Conservation (phyloP, 305 asterid species). For the Fraxinus floribunda region DNA sequence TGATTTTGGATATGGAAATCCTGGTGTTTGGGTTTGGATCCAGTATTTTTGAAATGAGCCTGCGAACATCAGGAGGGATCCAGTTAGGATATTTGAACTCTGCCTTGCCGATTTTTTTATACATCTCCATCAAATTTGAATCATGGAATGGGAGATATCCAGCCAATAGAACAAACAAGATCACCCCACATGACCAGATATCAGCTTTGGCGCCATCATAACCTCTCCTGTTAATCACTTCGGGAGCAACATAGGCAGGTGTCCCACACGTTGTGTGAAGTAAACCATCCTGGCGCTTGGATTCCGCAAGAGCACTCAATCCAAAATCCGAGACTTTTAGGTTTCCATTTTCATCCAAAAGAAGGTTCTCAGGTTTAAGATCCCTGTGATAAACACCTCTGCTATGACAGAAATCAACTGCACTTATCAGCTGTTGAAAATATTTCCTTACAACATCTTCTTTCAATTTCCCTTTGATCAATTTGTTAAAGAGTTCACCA, state of each 20-base stretch:
- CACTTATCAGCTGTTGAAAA: slow-evolving; percentile 71
- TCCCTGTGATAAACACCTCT: slow-evolving; percentile 74
- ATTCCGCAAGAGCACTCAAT: slow-evolving; percentile 59
- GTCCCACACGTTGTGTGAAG: slow-evolving; percentile 81
- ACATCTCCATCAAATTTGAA: slow-evolving; percentile 69
- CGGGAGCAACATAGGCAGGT: slow-evolving; percentile 79
- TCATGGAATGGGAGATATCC: slow-evolving; percentile 70
- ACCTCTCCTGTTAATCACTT: slow-evolving; percentile 61
- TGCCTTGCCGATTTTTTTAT: slow-evolving; percentile 56
- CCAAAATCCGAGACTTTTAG: slow-evolving; percentile 75
- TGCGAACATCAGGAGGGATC: slow-evolving; percentile 54
- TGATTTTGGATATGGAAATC: slow-evolving; percentile 58
- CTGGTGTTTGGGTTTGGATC: slow-evolving; percentile 68
- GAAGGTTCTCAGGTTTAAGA: slow-evolving; percentile 71
- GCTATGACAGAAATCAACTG: slow-evolving; percentile 75
- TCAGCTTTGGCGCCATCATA: slow-evolving; percentile 72
- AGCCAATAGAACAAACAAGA: slow-evolving; percentile 57
- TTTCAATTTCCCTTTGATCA: slow-evolving; percentile 59
- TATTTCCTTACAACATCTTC: slow-evolving; percentile 56
- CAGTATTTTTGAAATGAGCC: slow-evolving; percentile 53
- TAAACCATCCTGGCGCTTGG: slow-evolving; percentile 57
- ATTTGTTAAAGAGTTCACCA: slow-evolving; percentile 69
- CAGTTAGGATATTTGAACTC: slow-evolving; percentile 62
- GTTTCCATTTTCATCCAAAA: slow-evolving; percentile 64
- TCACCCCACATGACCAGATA: slow-evolving; percentile 78